Evolutionary conservation across 2,329 filamentous ascomycete genomes (phyloP), one percentile per base, ranked within the genome.

Genomic region (Colletotrichum liaoningense): DNA sequence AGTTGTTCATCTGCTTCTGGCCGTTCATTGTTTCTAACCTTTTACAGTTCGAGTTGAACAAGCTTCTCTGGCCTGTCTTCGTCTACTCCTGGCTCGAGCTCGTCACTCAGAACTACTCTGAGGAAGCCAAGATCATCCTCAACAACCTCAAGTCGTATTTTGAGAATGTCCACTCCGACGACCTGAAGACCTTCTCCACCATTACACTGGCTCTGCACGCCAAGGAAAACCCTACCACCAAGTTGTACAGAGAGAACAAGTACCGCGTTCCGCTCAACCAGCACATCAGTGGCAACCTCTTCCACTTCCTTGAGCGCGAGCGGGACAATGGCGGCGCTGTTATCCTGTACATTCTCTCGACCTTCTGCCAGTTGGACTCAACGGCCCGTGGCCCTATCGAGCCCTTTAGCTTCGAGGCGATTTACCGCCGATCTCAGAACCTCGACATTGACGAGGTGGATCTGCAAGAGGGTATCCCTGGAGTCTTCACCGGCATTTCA

Each of bases 31-130:
- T 22, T 7, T 55, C 76, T 81, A 46, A 79, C 63, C 2, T 57
- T 12, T 72, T 14, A 2, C 75, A 95, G 91, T 95, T 96, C 57
- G 97, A 99, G 84, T 87, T 99, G 3, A 89, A 91, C 72, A 95
- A 97, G 77, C 87, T 98, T 4, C 85, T 98, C 19, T 99, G 97
- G 95, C 97, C 97, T 0, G 86, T 97, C 0, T 98, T 98, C 79
- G 94, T 98, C 63, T 97, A 99, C 83, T 97, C 94, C 0, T 98
- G 94, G 80, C 86, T 99, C 30, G 92, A 94, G 70, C 89, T 98
- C 68, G 89, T 97, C 33, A 87, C 87, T 42, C 90, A 94, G 73
- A 91, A 91, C 75, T 95, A 93, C 77, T 85, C 89, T 1, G 89
- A 90, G 52, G 94, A 97, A 72, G 91, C 92, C 16, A 92, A 93